Evolutionary conservation across 2,329 filamentous ascomycete species (phyloP).

Genomic region (Mycosphaerella sp.): DNA sequence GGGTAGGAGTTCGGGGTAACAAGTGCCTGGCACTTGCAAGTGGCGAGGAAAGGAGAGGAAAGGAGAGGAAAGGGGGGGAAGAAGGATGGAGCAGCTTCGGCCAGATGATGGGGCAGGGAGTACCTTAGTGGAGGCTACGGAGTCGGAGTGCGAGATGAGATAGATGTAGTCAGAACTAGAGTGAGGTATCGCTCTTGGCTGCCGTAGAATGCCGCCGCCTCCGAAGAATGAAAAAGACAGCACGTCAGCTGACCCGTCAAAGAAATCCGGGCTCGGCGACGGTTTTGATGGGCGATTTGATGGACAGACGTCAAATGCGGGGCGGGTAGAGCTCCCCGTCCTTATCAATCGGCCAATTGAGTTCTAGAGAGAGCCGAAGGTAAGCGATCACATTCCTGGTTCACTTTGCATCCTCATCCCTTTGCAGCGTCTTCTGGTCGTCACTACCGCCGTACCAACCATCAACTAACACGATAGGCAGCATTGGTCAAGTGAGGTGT

Average conservation of each 20-base stretch:
- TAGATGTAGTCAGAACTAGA: no score
- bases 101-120: background rate
- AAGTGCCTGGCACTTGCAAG: no score
- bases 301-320: constrained; percentile 4
- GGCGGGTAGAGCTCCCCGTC: background rate
- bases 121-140: background rate
- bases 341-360: background rate
- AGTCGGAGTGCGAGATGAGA: background rate
- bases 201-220: background rate
- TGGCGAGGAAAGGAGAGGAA: no score
- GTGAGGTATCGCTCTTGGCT: background rate
- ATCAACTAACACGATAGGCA: background rate
- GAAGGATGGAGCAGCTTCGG: no score
- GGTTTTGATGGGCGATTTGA: background rate
- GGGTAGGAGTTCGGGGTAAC: no score
- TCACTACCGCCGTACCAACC: background rate
- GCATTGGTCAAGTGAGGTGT: background rate
- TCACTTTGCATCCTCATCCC: background rate
- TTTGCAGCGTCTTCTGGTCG: background rate
- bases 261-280: background rate
- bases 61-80: no score
- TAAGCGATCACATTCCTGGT: constrained; percentile 5
- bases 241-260: background rate
- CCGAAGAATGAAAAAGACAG: background rate
- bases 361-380: constrained; percentile 1